Evolutionary conservation across 2,329 filamentous ascomycete species (phyloP).

Genomic region (Talaromyces sp.): DNA sequence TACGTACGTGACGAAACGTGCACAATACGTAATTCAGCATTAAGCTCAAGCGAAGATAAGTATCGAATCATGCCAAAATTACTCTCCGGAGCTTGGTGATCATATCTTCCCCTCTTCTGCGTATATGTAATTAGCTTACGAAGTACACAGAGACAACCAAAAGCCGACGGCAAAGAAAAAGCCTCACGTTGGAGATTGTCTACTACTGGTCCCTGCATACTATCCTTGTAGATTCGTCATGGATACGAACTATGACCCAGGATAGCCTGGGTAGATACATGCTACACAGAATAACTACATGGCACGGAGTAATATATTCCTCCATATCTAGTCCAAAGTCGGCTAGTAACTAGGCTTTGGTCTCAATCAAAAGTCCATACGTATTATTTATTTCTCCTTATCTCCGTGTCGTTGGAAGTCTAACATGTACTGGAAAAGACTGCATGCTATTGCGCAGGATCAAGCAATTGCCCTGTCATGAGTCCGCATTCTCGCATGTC

Average conservation of each 20-base stretch:
- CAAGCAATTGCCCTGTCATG: background rate
- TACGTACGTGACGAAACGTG: background rate
- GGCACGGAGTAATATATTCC: background rate
- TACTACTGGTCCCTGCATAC: constrained; percentile 13
- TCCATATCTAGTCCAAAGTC: background rate
- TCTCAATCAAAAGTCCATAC: background rate
- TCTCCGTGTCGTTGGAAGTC: background rate
- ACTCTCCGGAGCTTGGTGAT: background rate
- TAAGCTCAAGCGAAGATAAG: background rate
- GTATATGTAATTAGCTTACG: background rate
- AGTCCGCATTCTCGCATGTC: background rate
- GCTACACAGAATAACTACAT: background rate
- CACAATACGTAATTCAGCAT: constrained; percentile 1
- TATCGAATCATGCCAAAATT: background rate
- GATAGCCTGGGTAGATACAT: background rate
- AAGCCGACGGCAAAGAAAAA: background rate
- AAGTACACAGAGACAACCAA: background rate
- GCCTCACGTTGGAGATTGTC: constrained; percentile 2
- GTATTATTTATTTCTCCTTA: background rate
- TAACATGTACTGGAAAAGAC: background rate
- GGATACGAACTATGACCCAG: background rate
- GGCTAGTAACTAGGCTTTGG: background rate
- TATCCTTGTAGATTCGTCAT: constrained; percentile 7
- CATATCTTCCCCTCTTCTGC: background rate
- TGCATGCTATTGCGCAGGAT: background rate